phyloP scores from a whole-genome alignment of 371 early-diverging fungal genomes.

The Nematocida minor region DNA sequence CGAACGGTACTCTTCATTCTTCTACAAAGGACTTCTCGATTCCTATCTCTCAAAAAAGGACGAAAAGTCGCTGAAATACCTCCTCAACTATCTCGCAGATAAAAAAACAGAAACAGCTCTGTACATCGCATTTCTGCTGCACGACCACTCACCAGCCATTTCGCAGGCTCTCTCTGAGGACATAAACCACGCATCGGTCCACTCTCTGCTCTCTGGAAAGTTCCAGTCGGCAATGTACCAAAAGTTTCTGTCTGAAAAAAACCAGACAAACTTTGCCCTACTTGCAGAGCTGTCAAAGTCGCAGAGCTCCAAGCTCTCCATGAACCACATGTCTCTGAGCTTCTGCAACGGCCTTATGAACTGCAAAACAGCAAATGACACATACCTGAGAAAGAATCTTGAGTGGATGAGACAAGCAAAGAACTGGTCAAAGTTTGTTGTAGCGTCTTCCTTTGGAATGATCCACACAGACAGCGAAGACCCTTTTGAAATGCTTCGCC shows the following conservation, averaged over 20 bases:
- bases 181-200: background rate
- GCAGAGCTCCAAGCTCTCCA: constrained; percentile 45
- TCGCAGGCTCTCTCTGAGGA: constrained; percentile 12
- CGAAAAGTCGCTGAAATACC: background rate
- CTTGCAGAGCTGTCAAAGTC: constrained; percentile 47
- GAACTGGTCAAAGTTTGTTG: constrained; percentile 96
- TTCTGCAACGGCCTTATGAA: constrained; percentile 94
- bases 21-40: constrained; percentile 16
- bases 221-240: constrained; percentile 44
- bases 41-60: constrained; percentile 2
- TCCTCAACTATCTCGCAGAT: constrained; percentile 10
- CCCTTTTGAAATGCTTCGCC: constrained; percentile 51
- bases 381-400: constrained; percentile 86
- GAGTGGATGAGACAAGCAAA: constrained; percentile 90
- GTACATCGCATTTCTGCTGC: constrained; percentile 28
- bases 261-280: constrained; percentile 43
- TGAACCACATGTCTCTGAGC: constrained; percentile 70
- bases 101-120: constrained; percentile 27
- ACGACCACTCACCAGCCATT: constrained; percentile 27
- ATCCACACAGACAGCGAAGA: constrained; percentile 73
- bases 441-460: constrained; percentile 92
- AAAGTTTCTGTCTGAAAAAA: constrained; percentile 42
- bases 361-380: constrained; percentile 91
- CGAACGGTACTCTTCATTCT: background rate
- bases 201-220: constrained; percentile 37